Base-by-base conservation (phyloP, 495 filamentous ascomycete genomes). In the Haplographium delicatum region DNA sequence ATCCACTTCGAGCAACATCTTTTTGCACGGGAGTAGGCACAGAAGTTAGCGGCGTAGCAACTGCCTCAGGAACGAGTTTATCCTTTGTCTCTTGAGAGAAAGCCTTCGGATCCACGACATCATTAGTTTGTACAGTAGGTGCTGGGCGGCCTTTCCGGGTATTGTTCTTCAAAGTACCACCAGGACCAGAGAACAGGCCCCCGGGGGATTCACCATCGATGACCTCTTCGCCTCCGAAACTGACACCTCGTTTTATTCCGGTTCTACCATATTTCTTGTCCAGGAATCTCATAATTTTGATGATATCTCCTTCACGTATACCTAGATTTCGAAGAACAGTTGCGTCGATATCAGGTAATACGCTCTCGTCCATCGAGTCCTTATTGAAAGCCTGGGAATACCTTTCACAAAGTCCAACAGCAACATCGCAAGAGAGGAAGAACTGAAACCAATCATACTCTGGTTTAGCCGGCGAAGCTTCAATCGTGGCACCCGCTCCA, bases 391-490 rank as follows among this genome's bases (percentile, higher is more conserved):
- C 86, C 59, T 87, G 83, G 5, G 93, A 83, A 62, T 99, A 99
- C 31, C 94, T 78, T 65, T 96, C 90, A 67, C 93, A 97, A 37
- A 93, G 84, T 58, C 91, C 86, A 27, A 88, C 85, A 47, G 87
- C 85, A 50, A 97, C 88, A 25, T 94, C 93, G 62, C 90, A 89
- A 48, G 81, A 77, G 19, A 99, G 71, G 73, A 99, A 99, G 69
- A 99, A 97, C 56, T 96, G 88, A 62, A 97, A 99, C 93, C 93
- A 99, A 65, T 99, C 93, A 61, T 97, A 95, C 35, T 90, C 83
- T 7, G 80, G 70, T 58, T 81, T 80, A 31, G 33, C 42, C 63
- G 81, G 66, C 9, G 70, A 64, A 38, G 57, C 66, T 64, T 84
- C 72, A 31, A 87, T 60, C n/a, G 69, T 65, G 2, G 71, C 77